Conservation (phyloP, 2,329 filamentous ascomycete genomes). For the Blumeria hordei region DNA sequence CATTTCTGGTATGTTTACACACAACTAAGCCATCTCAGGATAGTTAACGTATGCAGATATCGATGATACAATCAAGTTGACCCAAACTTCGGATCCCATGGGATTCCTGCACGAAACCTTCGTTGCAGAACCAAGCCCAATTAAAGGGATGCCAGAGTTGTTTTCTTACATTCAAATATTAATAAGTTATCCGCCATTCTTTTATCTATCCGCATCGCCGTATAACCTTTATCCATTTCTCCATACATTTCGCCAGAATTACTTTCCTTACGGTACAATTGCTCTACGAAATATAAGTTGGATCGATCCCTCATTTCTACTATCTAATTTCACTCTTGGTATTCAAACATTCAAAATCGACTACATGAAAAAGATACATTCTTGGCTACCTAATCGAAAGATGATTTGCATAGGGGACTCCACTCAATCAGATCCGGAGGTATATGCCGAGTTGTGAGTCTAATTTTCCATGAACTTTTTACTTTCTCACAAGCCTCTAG, state of each 20-base stretch:
- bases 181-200: slow-evolving; percentile 41
- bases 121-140: slow-evolving; percentile 43
- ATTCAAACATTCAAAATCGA: slow-evolving; percentile 72
- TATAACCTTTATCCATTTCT: slow-evolving; percentile 89
- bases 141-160: slow-evolving; percentile 63
- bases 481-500: slow-evolving; percentile 13
- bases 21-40: background rate
- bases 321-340: slow-evolving; percentile 54
- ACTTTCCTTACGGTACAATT: slow-evolving; percentile 58
- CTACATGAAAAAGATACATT: slow-evolving; percentile 52
- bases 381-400: slow-evolving; percentile 54
- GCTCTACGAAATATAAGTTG: slow-evolving; percentile 68
- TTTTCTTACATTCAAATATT: slow-evolving; percentile 40
- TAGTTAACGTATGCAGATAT: slow-evolving; percentile 32
- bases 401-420: slow-evolving; percentile 77
- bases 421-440: slow-evolving; percentile 76
- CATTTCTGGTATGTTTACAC: slow-evolving; percentile 37
- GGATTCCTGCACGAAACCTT: slow-evolving; percentile 74
- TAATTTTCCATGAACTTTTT: background rate
- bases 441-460: slow-evolving; percentile 56
- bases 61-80: slow-evolving; percentile 89
- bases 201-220: slow-evolving; percentile 81
- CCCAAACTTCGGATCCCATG: slow-evolving; percentile 53
- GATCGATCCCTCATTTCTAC: slow-evolving; percentile 60
- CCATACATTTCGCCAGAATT: slow-evolving; percentile 40